Evolutionary conservation across 805 yeast genomes (phyloP).

Genomic region (Candida vaughaniae): DNA sequence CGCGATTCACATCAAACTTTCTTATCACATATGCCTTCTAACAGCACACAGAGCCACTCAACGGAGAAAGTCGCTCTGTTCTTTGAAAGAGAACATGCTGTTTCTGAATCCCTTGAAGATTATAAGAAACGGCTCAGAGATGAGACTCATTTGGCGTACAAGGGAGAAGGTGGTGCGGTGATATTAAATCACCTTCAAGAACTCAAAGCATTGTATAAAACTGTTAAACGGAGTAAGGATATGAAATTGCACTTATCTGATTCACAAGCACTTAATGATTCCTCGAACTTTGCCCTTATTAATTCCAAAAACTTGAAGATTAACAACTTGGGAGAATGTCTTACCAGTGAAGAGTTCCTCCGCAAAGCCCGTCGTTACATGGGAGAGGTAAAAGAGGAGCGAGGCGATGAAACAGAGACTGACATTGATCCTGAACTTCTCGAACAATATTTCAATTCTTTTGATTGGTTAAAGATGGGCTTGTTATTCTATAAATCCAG

Average conservation of each 20-base stretch:
- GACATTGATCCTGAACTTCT: constrained; percentile 9
- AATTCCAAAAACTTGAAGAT: constrained; percentile 62
- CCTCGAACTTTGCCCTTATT: constrained; percentile 61
- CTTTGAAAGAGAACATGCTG: too few relatives aligned
- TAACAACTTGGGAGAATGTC: constrained; percentile 52
- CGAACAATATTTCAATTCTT: constrained; percentile 37
- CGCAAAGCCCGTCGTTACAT: constrained; percentile 32
- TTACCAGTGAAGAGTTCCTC: constrained; percentile 50
- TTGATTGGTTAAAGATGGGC: constrained; percentile 64
- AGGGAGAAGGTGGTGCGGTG: constrained; percentile 11
- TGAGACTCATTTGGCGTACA: constrained; percentile 10
- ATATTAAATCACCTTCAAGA: constrained; percentile 13
- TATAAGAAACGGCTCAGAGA: constrained; percentile 10
- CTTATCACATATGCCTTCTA: too few relatives aligned
- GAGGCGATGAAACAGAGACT: constrained; percentile 6
- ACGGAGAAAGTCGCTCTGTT: too few relatives aligned
- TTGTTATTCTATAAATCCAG: constrained; percentile 47
- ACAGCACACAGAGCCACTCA: too few relatives aligned
- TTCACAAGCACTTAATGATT: constrained; percentile 58
- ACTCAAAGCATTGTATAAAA: constrained; percentile 7
- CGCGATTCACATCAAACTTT: too few relatives aligned
- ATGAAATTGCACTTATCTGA: constrained; percentile 42
- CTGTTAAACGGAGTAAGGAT: constrained; percentile 3
- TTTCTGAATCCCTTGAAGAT: neutral
- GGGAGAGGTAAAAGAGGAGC: neutral